These are phyloP conservation scores for Boletus rubropictus DNA, from an alignment of 768 basidiomycete species.

Conservation along the genomic window DNA sequence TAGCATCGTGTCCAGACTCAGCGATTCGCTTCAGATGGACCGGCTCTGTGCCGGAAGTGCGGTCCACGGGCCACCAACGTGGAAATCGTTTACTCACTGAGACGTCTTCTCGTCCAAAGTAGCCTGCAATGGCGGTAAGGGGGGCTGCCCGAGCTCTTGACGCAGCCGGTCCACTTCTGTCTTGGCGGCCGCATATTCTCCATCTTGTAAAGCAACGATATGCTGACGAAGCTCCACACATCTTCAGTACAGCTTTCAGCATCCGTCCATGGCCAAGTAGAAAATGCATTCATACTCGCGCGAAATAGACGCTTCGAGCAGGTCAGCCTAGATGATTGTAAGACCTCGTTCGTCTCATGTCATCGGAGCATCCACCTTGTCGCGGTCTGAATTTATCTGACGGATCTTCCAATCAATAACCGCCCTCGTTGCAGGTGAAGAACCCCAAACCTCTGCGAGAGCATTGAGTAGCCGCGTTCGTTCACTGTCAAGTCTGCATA, in stretches of 20 bases:
- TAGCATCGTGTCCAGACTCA: slow-evolving; percentile 1
- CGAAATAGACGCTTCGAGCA: slow-evolving; percentile 59
- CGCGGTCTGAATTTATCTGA: slow-evolving; percentile 77
- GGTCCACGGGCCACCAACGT: slow-evolving; percentile 8
- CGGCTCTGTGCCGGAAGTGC: not conserved
- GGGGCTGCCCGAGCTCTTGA: slow-evolving; percentile 68
- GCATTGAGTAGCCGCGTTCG: slow-evolving; percentile 60
- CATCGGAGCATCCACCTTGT: slow-evolving; percentile 43
- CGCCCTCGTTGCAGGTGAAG: slow-evolving; percentile 1
- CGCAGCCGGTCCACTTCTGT: slow-evolving; percentile 71
- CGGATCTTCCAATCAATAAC: slow-evolving; percentile 10
- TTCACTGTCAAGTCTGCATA: slow-evolving; percentile 66
- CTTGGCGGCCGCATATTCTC: slow-evolving; percentile 72
- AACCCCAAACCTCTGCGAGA: slow-evolving; percentile 56
- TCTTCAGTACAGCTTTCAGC: slow-evolving; percentile 33
- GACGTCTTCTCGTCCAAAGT: slow-evolving; percentile 67
- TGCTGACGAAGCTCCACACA: slow-evolving; percentile 61
- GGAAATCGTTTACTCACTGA: slow-evolving; percentile 37
- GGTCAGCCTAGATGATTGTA: slow-evolving; percentile 45
- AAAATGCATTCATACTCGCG: slow-evolving; percentile 50
- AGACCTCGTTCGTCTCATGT: slow-evolving; percentile 4
- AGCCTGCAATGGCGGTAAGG: slow-evolving; percentile 64
- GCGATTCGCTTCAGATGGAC: not conserved
- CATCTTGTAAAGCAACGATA: slow-evolving; percentile 63
- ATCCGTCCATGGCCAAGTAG: slow-evolving; percentile 1